Conservation (phyloP, 106 monocot species). For the Phalaenopsis equestris region DNA sequence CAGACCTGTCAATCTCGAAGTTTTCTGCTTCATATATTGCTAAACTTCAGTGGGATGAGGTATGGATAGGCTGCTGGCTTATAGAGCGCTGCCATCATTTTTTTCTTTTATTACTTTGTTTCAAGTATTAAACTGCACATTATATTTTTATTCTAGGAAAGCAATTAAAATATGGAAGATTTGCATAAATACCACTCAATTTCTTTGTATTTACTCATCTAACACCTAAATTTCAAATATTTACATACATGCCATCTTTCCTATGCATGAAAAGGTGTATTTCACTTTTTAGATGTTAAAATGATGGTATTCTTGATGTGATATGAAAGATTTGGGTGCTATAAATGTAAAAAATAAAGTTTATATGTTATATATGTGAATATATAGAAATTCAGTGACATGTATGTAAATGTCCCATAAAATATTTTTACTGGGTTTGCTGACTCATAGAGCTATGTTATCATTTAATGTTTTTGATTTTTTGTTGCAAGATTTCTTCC, state of each 20-base stretch:
- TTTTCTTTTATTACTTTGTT: neutral
- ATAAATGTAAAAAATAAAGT: no score
- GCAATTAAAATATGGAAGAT: neutral
- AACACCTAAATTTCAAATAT: no score
- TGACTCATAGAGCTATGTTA: neutral
- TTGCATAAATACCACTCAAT: no score
- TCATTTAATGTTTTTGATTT: neutral
- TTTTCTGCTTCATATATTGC: constrained; percentile 85
- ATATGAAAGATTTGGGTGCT: no score
- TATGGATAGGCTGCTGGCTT: constrained; percentile 13
- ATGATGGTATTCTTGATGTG: no score
- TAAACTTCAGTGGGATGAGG: constrained; percentile 90
- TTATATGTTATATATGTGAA: no score
- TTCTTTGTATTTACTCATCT: no score
- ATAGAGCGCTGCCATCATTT: neutral
- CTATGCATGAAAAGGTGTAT: no score
- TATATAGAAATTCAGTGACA: no score
- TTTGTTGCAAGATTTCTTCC: neutral
- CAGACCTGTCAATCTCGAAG: constrained; percentile 90
- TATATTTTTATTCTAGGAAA: neutral
- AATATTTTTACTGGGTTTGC: neutral
- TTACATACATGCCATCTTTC: no score
- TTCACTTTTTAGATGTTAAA: no score
- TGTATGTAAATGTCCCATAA: no score
- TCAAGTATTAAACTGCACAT: neutral